Evolutionary conservation across 2,329 filamentous ascomycete genomes (phyloP).

Genomic region (Macrophomina phaseolina): DNA sequence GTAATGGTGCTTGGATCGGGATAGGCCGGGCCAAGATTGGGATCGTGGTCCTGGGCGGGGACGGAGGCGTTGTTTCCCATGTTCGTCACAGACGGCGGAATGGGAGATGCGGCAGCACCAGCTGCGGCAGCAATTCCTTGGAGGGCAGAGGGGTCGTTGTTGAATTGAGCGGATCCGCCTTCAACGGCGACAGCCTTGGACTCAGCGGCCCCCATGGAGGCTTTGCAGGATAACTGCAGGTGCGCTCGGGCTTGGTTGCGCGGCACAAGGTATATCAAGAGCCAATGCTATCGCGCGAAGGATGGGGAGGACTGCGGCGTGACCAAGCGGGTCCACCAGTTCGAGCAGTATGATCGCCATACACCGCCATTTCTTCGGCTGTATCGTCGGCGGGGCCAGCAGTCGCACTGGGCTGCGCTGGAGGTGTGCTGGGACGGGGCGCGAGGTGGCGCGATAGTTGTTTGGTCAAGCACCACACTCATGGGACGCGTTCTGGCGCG

Average conservation of each 20-base stretch:
- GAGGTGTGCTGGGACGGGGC: background rate
- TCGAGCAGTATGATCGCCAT: constrained; percentile 27
- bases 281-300: constrained; percentile 13
- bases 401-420: background rate
- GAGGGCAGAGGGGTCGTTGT: background rate
- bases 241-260: background rate
- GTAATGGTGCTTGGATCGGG: background rate
- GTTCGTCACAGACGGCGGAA: constrained; percentile 10
- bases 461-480: background rate
- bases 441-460: constrained; percentile 14
- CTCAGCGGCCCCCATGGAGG: constrained; percentile 25
- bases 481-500: constrained; percentile 23
- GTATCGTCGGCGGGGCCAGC: constrained; percentile 19
- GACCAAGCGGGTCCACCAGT: constrained; percentile 23
- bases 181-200: constrained; percentile 13
- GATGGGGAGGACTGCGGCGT: constrained; percentile 17
- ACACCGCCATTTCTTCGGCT: constrained; percentile 23
- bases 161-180: constrained; percentile 5
- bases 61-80: constrained; percentile 20
- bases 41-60: background rate
- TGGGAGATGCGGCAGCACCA: background rate
- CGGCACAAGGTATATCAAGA: constrained; percentile 18
- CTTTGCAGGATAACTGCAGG: constrained; percentile 1
- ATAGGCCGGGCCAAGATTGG: background rate
- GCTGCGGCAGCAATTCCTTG: background rate